Evolutionary conservation across 306 rosid genomes (phyloP).

Genomic region (Rosa rugosa): DNA sequence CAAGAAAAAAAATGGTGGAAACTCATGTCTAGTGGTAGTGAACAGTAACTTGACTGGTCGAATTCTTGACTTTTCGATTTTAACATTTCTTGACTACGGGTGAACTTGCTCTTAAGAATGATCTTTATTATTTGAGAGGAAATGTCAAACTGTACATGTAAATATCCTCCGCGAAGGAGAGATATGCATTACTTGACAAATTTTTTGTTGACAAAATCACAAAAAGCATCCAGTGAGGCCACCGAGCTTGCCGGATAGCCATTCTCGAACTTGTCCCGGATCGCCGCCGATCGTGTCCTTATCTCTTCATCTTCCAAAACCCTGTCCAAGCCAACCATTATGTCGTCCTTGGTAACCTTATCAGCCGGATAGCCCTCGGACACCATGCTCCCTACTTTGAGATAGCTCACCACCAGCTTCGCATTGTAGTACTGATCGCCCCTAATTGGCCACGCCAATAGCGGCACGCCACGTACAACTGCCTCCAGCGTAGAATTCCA

Average conservation of each 20-base stretch:
- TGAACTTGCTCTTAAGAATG: no score
- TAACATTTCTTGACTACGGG: no score
- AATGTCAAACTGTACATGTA: no score
- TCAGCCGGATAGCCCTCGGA: background rate
- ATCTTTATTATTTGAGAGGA: background rate
- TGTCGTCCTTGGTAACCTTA: constrained; percentile 10
- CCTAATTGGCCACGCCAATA: constrained; percentile 28
- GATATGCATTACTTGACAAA: no score
- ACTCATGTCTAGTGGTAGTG: no score
- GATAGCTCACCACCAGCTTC: constrained; percentile 4
- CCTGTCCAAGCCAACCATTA: constrained; percentile 10
- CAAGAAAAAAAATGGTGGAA: no score
- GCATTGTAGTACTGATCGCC: constrained; percentile 33
- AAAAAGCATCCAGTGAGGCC: constrained; percentile 20
- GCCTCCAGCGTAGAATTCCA: constrained; percentile 29
- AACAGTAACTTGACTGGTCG: no score
- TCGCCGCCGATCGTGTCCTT: background rate
- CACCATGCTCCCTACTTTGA: constrained; percentile 18
- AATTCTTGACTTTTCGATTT: no score
- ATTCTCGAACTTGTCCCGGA: background rate
- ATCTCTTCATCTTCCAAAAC: constrained; percentile 15
- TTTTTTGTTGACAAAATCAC: constrained; percentile 6
- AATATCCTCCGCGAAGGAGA: no score
- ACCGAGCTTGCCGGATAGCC: constrained; percentile 19
- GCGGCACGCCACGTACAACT: constrained; percentile 18